A percentile compares a stretch with the other conserved stretches of the same genome.
phyloP scores from a whole-genome alignment of 192 early-diverging fungal species.

The Gaertneriomyces sp. region DNA sequence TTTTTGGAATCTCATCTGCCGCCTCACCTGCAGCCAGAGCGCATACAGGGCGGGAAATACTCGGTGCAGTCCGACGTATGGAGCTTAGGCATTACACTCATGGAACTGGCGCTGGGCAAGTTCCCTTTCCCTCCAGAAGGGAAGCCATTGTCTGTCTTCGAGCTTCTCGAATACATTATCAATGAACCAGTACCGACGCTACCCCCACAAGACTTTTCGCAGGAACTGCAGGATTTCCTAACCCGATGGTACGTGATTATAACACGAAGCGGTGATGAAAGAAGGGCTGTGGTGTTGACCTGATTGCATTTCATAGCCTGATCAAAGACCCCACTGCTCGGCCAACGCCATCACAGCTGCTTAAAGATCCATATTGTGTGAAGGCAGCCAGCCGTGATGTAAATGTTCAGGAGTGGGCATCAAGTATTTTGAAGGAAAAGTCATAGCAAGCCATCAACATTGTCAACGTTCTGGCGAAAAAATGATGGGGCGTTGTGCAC shows the following conservation, averaged over 20 bases:
- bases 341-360: constrained; percentile 25
- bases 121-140: constrained; percentile 89
- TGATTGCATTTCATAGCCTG: constrained; percentile 18
- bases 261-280: neutral
- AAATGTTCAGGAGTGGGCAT: constrained; percentile 25
- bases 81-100: constrained; percentile 83
- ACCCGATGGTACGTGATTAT: constrained; percentile 56
- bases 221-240: constrained; percentile 75
- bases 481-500: too few species aligned
- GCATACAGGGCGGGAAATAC: constrained; percentile 83
- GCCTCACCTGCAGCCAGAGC: constrained; percentile 70
- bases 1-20: constrained; percentile 16
- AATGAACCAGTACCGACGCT: constrained; percentile 81
- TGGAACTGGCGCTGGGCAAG: constrained; percentile 89
- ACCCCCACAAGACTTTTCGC: constrained; percentile 59
- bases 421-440: neutral
- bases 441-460: too few species aligned
- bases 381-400: constrained; percentile 18
- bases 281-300: neutral
- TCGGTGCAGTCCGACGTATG: constrained; percentile 94
- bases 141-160: constrained; percentile 77
- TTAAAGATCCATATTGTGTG: constrained; percentile 24
- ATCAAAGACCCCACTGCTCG: constrained; percentile 38
- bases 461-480: too few species aligned
- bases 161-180: constrained; percentile 89